These are phyloP conservation scores for Lactarius hatsudake DNA, from an alignment of 768 basidiomycete species.

Conservation along the genomic window DNA sequence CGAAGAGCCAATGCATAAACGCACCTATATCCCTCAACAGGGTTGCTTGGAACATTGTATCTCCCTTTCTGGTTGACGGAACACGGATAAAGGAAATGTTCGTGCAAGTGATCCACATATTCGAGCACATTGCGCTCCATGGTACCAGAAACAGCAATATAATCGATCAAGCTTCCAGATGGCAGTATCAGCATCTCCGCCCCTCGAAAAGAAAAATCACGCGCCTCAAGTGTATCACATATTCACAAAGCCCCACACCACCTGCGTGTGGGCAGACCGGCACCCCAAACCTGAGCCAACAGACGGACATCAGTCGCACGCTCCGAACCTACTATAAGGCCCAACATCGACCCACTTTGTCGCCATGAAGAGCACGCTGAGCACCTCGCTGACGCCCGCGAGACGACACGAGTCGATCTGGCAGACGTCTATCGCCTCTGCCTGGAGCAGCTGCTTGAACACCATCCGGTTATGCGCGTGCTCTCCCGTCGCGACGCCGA, in stretches of 20 bases:
- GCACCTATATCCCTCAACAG: slow-evolving; percentile 77
- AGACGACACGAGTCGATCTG: slow-evolving; percentile 95
- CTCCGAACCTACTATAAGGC: not conserved
- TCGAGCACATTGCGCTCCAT: slow-evolving; percentile 96
- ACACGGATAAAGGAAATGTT: slow-evolving; percentile 87
- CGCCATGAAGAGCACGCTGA: slow-evolving; percentile 86
- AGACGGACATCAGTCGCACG: not conserved
- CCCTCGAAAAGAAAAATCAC: slow-evolving; percentile 3
- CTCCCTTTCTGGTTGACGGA: slow-evolving; percentile 82
- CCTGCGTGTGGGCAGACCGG: slow-evolving; percentile 94
- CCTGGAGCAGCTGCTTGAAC: slow-evolving; percentile 93
- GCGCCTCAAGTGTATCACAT: slow-evolving; percentile 79
- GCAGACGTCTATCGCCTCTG: slow-evolving; percentile 89
- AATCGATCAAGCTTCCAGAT: slow-evolving; percentile 74
- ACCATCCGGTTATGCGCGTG: slow-evolving; percentile 93
- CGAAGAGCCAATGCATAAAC: slow-evolving; percentile 19
- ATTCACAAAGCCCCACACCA: slow-evolving; percentile 90
- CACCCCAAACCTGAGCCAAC: slow-evolving; percentile 60
- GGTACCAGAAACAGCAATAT: slow-evolving; percentile 84
- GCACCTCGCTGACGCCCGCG: slow-evolving; percentile 91
- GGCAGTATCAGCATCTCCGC: not conserved
- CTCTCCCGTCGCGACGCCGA: slow-evolving; percentile 92
- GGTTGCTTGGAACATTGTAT: slow-evolving; percentile 80
- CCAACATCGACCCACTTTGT: slow-evolving; percentile 52
- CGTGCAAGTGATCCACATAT: slow-evolving; percentile 88